Evolutionary conservation across 352 stramenopile species (phyloP), one percentile per base, ranked within the genome.

Genomic region (Detonula confervacea): DNA sequence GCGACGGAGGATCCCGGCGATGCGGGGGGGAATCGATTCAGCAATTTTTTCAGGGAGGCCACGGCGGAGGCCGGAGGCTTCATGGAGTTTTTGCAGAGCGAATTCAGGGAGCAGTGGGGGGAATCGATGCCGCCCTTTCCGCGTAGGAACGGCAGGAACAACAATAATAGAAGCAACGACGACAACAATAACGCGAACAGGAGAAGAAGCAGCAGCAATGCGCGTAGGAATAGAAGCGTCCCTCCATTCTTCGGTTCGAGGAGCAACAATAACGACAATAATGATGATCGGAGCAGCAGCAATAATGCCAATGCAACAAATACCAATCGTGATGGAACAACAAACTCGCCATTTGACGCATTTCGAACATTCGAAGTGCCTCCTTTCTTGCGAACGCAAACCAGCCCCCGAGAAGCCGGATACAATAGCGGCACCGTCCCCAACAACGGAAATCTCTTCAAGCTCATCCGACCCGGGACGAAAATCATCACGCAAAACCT

Each of bases 401-500:
- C 16, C 16, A 67, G 27, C 25, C 42, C 27, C n/a, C n/a, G n/a
- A n/a, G n/a, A n/a, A n/a, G n/a, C n/a, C n/a, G n/a, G n/a, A n/a
- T n/a, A n/a, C n/a, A n/a, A n/a, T n/a, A n/a, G n/a, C n/a, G n/a
- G n/a, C n/a, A n/a, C n/a, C n/a, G n/a, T n/a, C n/a, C n/a, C n/a
- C n/a, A n/a, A n/a, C n/a, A 29, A 66, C 3, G 18, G 7, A 14
- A 61, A 59, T 56, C 51, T 67, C 9, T 84, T 72, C 24, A 80
- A 80, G 35, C 16, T 66, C 49, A 55, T 84, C 18, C 55, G n/a
- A 12, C 22, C 46, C 14, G 69, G 69, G 11, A 77, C 69, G 24
- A 62, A 35, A 30, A 47, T 84, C n/a, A 64, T 77, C 18, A 63
- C 73, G 47, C 77, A 76, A 63, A 30, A 77, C 29, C 77, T 84